A percentile compares a stretch with the other conserved stretches of the same genome.
These are phyloP conservation scores for Xylaria sp. DNA, from an alignment of 2,329 filamentous ascomycete species.

Conservation along the genomic window DNA sequence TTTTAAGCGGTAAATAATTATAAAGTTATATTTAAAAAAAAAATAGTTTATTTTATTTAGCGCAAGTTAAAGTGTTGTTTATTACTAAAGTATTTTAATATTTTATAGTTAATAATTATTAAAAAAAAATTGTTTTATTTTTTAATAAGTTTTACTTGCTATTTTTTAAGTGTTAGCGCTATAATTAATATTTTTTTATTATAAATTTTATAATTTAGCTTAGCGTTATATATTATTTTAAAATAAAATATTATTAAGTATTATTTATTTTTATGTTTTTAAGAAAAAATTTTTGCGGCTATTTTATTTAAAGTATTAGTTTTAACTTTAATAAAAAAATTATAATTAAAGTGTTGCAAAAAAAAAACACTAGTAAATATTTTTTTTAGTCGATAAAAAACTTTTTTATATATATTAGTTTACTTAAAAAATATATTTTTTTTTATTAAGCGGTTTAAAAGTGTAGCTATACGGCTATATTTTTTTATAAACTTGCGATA, in stretches of 20 bases:
- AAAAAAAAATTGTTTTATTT: background rate
- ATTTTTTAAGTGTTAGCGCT: background rate
- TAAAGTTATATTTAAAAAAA: background rate
- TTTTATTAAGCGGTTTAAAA: background rate
- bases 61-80: background rate
- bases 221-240: no score
- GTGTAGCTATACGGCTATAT: background rate
- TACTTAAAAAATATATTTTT: background rate
- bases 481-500: background rate
- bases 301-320: no score
- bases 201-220: no score
- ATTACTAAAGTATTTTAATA: background rate
- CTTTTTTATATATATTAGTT: background rate
- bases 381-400: background rate
- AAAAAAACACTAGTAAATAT: background rate
- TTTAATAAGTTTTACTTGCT: background rate
- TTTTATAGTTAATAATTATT: background rate
- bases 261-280: background rate
- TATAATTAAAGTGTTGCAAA: background rate
- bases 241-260: no score
- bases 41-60: background rate
- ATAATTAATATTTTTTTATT: background rate
- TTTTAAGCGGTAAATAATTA: background rate
- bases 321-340: no score
- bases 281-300: no score